These are phyloP conservation scores for Hypoxylon sp. DNA, from an alignment of 2,329 filamentous ascomycete genomes.

Conservation along the genomic window DNA sequence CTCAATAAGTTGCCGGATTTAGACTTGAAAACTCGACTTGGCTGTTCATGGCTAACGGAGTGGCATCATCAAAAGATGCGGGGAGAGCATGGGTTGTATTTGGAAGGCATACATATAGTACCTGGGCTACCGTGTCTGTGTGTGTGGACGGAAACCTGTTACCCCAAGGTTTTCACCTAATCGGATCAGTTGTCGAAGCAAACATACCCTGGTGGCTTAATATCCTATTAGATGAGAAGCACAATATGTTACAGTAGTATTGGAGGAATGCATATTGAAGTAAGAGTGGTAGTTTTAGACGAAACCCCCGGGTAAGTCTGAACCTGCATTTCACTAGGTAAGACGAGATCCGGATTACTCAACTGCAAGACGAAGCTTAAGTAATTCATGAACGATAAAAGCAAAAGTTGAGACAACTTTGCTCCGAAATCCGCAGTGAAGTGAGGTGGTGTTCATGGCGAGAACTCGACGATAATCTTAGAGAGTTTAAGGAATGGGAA, in stretches of 20 bases:
- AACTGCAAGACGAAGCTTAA: not conserved
- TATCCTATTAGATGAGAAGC: not conserved
- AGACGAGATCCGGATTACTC: not conserved
- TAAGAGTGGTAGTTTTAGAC: not conserved
- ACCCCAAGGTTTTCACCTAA: not conserved
- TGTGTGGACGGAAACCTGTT: not conserved
- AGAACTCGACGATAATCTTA: conserved; percentile 3
- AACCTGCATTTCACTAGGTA: not conserved
- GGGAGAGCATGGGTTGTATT: conserved; percentile 28
- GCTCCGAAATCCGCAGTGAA: conserved; percentile 7
- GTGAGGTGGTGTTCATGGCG: conserved; percentile 1
- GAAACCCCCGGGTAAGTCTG: not conserved
- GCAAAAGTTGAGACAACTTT: not conserved
- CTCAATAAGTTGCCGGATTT: conserved; percentile 30
- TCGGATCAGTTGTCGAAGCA: conserved; percentile 1
- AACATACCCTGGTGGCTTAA: not conserved
- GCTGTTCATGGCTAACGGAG: conserved; percentile 21
- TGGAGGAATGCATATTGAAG: not conserved
- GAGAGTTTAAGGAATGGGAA: not conserved
- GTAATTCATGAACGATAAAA: not conserved
- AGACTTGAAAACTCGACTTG: conserved; percentile 22
- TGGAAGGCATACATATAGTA: conserved; percentile 17
- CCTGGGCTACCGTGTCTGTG: not conserved
- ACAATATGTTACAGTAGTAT: conserved; percentile 16
- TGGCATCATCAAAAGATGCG: conserved; percentile 38